Base-by-base conservation (phyloP, 352 stramenopile species). In the Elongisporangium anandrum region DNA sequence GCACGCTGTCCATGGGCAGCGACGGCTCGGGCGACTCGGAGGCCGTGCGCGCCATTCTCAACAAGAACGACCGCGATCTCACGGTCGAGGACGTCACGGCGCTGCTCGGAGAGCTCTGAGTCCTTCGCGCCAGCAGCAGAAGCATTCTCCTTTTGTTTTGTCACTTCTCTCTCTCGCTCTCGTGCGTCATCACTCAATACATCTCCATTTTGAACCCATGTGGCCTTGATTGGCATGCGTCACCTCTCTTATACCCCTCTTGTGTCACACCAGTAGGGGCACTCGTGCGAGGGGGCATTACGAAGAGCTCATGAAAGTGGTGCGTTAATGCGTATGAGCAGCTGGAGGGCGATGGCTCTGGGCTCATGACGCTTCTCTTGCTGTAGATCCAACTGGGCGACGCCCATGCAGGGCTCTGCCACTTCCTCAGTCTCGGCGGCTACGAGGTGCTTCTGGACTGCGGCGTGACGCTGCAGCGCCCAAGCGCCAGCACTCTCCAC, bases 1-100 rank as follows among this genome's bases (percentile, higher is more conserved):
- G 79, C 55, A 88, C 79, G 34, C 50, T 81, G 22, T 77, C 73
- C 34, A 57, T 90, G 50, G 65, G 78, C 5, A 79, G 78, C 48
- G 29, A 41, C 5, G 9, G 4, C 29, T 80, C 70, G 19, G 70
- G 70, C 6, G 73, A 72, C 34, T 88, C 78, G n/a, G 79, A 92
- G 22, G 65, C 72, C 17, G 77, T 94, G 38, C 78, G 77, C n/a
- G 70, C 76, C 17, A 93, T 95, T 62, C 64, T 95, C 57, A 85
- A 74, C 29, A 95, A 95, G 60, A 71, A 87, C 45, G 86, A 95
- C 56, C 82, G 81, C n/a, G 84, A 94, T 60, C 72, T 95, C 5
- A 93, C 86, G 13, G 84, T 95, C 51, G 86, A 95, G 61, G 86
- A 95, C 57, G 83, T 95, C 41, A 94, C 84, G 26, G 72, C 81